phyloP scores from a whole-genome alignment of 2,329 filamentous ascomycete species.

The Calonectria hawksworthii region DNA sequence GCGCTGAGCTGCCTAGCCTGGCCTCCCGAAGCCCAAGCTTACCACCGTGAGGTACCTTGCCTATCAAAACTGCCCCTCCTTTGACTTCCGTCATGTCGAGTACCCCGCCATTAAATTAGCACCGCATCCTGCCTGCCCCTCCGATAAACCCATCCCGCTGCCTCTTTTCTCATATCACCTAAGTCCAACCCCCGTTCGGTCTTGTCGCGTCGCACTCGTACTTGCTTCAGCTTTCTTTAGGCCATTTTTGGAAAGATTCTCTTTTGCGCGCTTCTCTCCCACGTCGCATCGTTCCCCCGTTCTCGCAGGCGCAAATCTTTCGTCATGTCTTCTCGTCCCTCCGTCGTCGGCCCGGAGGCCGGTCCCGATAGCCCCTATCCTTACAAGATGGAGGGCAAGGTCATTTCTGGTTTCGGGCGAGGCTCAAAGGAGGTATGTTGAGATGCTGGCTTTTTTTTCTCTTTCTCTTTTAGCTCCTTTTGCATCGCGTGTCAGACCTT shows the following conservation, averaged over 20 bases:
- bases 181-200: no score
- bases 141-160: conserved; percentile 14
- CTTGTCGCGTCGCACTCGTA: neutral
- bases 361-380: conserved; percentile 87
- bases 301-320: neutral
- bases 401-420: conserved; percentile 93
- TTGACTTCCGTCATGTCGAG: neutral
- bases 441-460: neutral
- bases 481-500: neutral
- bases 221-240: neutral
- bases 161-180: neutral
- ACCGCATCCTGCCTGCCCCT: conserved; percentile 21
- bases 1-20: neutral
- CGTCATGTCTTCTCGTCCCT: conserved; percentile 66
- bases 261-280: neutral
- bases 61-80: conserved; percentile 1
- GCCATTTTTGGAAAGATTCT: neutral
- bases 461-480: neutral
- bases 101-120: conserved; percentile 24
- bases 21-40: neutral
- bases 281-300: neutral
- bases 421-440: conserved; percentile 86
- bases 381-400: conserved; percentile 84
- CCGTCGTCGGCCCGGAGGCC: conserved; percentile 78
- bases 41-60: neutral